Conservation (phyloP, 148 eudicot species). For the Rhododendron mucronatum region DNA sequence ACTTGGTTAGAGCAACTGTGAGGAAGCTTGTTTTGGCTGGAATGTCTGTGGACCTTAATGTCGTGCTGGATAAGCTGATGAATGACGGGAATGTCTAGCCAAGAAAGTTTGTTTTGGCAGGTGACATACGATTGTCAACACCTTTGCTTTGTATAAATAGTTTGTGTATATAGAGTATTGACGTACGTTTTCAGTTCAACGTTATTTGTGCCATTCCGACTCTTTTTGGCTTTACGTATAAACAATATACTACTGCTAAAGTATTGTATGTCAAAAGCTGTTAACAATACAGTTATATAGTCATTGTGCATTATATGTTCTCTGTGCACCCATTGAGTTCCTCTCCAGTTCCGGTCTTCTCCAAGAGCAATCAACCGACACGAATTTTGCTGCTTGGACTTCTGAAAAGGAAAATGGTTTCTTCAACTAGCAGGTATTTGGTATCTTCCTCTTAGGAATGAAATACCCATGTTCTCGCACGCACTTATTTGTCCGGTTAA, state of each 20-base stretch:
- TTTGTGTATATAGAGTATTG: not conserved
- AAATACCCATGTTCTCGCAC: not conserved
- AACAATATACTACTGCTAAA: not conserved
- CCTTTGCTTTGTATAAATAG: not conserved
- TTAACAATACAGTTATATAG: not conserved
- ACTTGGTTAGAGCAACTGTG: conserved; percentile 16
- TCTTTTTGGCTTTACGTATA: not conserved
- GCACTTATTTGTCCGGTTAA: not conserved
- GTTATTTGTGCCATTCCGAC: not conserved
- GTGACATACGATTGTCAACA: not conserved
- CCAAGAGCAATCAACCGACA: not conserved
- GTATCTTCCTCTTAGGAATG: not conserved
- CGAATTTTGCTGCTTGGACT: not conserved
- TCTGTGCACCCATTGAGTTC: not conserved
- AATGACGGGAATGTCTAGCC: not conserved
- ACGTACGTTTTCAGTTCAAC: not conserved
- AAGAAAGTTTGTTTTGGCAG: not conserved
- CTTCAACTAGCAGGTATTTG: not conserved
- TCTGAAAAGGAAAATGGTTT: not conserved
- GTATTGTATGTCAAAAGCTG: not conserved
- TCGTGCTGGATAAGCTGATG: conserved; percentile 30
- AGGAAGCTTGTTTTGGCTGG: conserved; percentile 12
- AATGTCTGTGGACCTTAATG: conserved; percentile 23
- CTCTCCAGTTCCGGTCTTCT: not conserved
- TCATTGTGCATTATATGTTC: not conserved